phyloP scores from a whole-genome alignment of 2,329 filamentous ascomycete genomes.

The Ploettnerulaceae sp. region DNA sequence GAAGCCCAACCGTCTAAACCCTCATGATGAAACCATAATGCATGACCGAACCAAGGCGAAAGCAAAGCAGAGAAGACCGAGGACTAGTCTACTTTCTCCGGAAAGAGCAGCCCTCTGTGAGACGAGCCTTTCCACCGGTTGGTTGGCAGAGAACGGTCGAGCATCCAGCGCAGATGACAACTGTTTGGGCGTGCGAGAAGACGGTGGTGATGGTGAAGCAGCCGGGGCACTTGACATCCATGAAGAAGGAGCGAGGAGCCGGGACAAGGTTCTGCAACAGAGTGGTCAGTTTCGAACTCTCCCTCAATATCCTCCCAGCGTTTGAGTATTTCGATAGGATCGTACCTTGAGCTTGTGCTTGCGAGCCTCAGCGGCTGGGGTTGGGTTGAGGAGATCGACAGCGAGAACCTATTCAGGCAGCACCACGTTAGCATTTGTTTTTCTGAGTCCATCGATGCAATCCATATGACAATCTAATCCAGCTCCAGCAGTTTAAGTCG shows the following conservation, averaged over 20 bases:
- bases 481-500: slow-evolving; percentile 5
- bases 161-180: slow-evolving; percentile 99
- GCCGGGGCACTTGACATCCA: slow-evolving; percentile 99
- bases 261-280: slow-evolving; percentile 77
- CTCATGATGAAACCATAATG: slow-evolving; percentile 30
- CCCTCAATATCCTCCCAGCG: slow-evolving; percentile 3
- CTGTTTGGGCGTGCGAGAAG: slow-evolving; percentile 99
- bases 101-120: slow-evolving; percentile 99
- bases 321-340: slow-evolving; percentile 18
- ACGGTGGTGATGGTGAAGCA: slow-evolving; percentile 99
- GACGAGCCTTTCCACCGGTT: slow-evolving; percentile 96
- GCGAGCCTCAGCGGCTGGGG: slow-evolving; percentile 93
- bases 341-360: slow-evolving; percentile 99
- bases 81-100: slow-evolving; percentile 86
- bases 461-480: slow-evolving; percentile 17
- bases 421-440: slow-evolving; percentile 43
- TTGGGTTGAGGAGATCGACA: slow-evolving; percentile 99
- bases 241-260: slow-evolving; percentile 98
- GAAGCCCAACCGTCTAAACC: slow-evolving; percentile 24
- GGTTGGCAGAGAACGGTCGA: slow-evolving; percentile 99
- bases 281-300: slow-evolving; percentile 19
- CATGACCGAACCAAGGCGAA: slow-evolving; percentile 30
- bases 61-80: slow-evolving; percentile 37
- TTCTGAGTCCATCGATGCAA: slow-evolving; percentile 28
- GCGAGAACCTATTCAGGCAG: slow-evolving; percentile 81